Percentiles rank a stretch among this genome's conserved stretches.
These are phyloP conservation scores for Ganoderma boninense DNA, from an alignment of 1,284 basidiomycete genomes.

Conservation along the genomic window DNA sequence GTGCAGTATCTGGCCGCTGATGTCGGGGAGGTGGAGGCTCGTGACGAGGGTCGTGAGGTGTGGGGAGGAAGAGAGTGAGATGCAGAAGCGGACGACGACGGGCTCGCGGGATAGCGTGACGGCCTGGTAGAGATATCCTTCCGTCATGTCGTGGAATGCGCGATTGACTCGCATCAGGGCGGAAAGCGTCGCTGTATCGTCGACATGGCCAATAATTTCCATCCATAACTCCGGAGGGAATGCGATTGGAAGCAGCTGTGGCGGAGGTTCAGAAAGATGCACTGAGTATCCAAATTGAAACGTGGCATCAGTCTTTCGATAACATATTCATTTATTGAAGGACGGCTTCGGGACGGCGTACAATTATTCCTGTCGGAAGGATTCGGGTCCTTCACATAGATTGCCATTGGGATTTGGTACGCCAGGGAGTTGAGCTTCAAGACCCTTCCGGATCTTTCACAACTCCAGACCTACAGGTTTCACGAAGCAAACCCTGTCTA, in stretches of 20 bases:
- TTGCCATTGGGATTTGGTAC: too few relatives aligned
- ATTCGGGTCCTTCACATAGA: not conserved
- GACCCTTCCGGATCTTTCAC: too few relatives aligned
- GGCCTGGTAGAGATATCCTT: slow-evolving; percentile 6
- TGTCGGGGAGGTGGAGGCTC: not conserved
- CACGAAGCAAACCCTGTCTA: too few relatives aligned
- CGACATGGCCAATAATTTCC: slow-evolving; percentile 4
- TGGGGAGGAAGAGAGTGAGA: not conserved
- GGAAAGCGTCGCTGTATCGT: not conserved
- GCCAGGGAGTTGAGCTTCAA: too few relatives aligned
- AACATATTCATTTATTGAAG: not conserved
- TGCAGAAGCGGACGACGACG: not conserved
- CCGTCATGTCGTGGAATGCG: not conserved
- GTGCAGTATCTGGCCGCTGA: not conserved
- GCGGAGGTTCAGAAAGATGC: not conserved
- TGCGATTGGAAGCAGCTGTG: not conserved
- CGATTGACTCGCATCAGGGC: not conserved
- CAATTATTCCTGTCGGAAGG: not conserved
- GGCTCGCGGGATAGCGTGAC: slow-evolving; percentile 2
- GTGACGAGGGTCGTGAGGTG: not conserved
- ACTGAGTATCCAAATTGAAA: not conserved
- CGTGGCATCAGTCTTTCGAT: not conserved
- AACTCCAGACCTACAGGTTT: too few relatives aligned
- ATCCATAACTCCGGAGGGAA: slow-evolving; percentile 15
- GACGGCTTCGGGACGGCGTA: not conserved